Base-by-base conservation (phyloP, 2,329 filamentous ascomycete genomes). In the Hymenoscyphus fructigenus region DNA sequence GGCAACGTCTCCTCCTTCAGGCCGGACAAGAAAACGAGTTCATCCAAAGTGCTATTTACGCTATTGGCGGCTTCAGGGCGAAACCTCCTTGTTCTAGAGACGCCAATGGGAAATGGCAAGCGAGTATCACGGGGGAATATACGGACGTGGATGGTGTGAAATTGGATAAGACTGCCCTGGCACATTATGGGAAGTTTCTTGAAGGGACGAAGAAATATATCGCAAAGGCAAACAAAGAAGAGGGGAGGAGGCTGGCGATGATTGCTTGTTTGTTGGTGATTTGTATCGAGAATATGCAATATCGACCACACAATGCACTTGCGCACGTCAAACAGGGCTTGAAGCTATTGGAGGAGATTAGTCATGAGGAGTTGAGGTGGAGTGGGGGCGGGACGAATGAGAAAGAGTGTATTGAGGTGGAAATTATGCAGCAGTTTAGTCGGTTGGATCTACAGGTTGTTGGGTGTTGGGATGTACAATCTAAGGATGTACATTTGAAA, bases 1-100 rank as follows among this genome's bases (percentile, higher is more conserved):
- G 87, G 87, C 85, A 82, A 1, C 79, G 81, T 56, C 80, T 82
- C 17, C 85, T 89, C 2, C 74, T 89, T 15, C 84, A 85, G 67
- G 85, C 86, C 72, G 88, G 85, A 60, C 85, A 88, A 66, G 78
- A 80, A 1, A 62, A 67, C 32, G 44, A 63, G 1, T 66, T 68
- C 28, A 59, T 70, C n/a, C 62, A 64, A n/a, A 62, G 68, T 65
- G 67, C 69, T 1, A 67, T 72, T 29, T 67, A 71, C 17, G 65
- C 71, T 20, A 70, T 74, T 36, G 70, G 71, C 2, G 66, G 68
- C 5, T 60, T 72, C 26, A 66, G 66, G 10, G 68, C 66, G 55
- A 34, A 34, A 47, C 15, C 36, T 17, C 26, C 4, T 26, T 60
- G 41, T 44, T 3, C n/a, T 5, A 17, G 20, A 14, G 20, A 44